Conservation (phyloP, 2,329 filamentous ascomycete genomes). For the Fusarium sororula region DNA sequence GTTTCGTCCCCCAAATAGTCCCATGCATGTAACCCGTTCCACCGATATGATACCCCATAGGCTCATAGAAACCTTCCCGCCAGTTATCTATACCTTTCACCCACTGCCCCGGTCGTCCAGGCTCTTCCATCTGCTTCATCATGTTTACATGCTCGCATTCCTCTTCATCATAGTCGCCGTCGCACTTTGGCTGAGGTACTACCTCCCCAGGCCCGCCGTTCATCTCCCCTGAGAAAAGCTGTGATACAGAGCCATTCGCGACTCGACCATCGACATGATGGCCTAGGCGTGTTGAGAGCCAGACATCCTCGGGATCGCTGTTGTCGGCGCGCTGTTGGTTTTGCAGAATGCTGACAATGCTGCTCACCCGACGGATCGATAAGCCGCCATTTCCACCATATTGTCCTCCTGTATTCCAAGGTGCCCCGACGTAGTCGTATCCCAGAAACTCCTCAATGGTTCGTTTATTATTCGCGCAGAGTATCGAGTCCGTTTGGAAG, state of each 20-base stretch:
- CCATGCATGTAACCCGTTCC: not conserved
- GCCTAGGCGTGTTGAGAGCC: not conserved
- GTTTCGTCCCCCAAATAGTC: not conserved
- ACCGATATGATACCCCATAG: not conserved
- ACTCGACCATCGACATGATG: not conserved
- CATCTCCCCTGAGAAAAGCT: not conserved
- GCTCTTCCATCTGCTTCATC: not conserved
- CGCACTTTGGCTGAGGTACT: accelerated
- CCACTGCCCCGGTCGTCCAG: not conserved
- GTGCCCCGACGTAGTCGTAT: not conserved
- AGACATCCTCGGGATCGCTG: not conserved
- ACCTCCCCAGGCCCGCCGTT: not conserved
- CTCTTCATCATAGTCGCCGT: not conserved
- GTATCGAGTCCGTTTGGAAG: not conserved
- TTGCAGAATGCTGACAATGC: not conserved
- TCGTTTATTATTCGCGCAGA: not conserved
- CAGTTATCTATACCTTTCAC: not conserved
- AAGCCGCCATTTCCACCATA: not conserved
- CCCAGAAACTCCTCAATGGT: not conserved
- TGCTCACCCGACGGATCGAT: not conserved
- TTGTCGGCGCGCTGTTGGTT: not conserved
- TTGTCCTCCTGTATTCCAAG: not conserved
- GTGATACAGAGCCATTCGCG: not conserved
- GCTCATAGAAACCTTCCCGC: not conserved
- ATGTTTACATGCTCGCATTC: not conserved